phyloP scores from a whole-genome alignment of 768 basidiomycete genomes.

The Mycena latifolia region DNA sequence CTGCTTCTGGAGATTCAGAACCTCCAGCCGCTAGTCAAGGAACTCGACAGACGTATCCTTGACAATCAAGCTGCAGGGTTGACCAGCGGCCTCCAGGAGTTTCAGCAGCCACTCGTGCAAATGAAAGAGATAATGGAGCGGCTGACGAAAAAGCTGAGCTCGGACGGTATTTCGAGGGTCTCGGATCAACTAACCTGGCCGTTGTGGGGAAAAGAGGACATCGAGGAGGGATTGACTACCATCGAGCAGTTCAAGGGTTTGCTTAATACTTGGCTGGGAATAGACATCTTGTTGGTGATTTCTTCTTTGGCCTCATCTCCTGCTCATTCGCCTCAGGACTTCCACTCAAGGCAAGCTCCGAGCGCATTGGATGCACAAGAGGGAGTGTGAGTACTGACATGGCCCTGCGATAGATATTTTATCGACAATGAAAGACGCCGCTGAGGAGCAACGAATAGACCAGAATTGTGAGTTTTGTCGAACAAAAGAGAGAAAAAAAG shows the following conservation, averaged over 20 bases:
- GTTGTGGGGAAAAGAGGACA: no score
- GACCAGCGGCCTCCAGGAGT: no score
- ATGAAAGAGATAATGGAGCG: no score
- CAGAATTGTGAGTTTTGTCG: background rate
- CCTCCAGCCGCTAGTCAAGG: background rate
- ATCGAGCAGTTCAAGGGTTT: no score
- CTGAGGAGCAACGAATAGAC: background rate
- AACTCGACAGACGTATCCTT: background rate
- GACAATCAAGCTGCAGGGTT: background rate
- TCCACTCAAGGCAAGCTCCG: conserved; percentile 4
- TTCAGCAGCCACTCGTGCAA: no score
- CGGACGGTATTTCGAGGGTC: no score
- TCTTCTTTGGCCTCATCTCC: no score
- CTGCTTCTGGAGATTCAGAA: background rate
- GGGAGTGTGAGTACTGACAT: background rate
- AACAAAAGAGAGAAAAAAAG: background rate
- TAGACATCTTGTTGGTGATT: background rate
- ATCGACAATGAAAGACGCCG: background rate
- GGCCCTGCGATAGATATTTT: background rate
- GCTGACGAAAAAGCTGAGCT: no score
- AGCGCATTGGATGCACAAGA: no score
- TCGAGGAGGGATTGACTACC: no score
- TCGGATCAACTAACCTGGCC: no score
- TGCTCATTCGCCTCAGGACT: background rate
- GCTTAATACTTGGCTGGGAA: background rate